Evolutionary conservation across 768 basidiomycete genomes (phyloP).

Genomic region (Zangia roseola): DNA sequence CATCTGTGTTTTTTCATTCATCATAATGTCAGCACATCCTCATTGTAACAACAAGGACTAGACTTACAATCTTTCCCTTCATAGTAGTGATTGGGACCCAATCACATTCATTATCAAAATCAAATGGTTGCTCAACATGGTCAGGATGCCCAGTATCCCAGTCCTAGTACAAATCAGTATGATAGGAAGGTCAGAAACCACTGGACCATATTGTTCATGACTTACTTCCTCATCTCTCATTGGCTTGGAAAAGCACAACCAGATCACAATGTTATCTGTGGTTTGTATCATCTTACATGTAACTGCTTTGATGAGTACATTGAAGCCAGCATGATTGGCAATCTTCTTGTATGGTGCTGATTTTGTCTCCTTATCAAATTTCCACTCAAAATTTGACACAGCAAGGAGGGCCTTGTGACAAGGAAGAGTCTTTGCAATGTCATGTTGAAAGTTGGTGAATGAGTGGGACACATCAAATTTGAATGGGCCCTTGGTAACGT

Average conservation of each 20-base stretch:
- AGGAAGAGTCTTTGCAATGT: background rate
- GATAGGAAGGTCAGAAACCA: background rate
- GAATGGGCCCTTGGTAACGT: slow-evolving; percentile 1
- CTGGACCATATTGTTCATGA: background rate
- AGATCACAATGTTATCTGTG: slow-evolving; percentile 1
- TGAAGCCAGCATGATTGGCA: background rate
- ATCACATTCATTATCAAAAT: background rate
- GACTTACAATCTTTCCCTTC: background rate
- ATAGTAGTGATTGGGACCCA: background rate
- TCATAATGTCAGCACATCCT: background rate
- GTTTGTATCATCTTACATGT: slow-evolving; percentile 12
- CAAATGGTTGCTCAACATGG: background rate
- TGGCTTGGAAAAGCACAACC: background rate
- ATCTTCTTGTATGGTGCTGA: slow-evolving; percentile 3
- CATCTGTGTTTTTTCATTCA: background rate
- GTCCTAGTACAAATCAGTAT: background rate
- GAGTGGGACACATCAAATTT: background rate
- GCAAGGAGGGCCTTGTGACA: background rate
- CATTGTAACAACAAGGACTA: background rate
- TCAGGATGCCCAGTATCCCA: background rate
- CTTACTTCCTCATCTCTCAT: slow-evolving; percentile 3
- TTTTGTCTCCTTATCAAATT: slow-evolving; percentile 5
- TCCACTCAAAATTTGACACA: slow-evolving; percentile 2
- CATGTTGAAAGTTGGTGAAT: background rate
- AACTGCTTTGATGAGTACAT: slow-evolving; percentile 5